phyloP scores from a whole-genome alignment of 805 yeast genomes.

The Spencermartinsiella europaea region DNA sequence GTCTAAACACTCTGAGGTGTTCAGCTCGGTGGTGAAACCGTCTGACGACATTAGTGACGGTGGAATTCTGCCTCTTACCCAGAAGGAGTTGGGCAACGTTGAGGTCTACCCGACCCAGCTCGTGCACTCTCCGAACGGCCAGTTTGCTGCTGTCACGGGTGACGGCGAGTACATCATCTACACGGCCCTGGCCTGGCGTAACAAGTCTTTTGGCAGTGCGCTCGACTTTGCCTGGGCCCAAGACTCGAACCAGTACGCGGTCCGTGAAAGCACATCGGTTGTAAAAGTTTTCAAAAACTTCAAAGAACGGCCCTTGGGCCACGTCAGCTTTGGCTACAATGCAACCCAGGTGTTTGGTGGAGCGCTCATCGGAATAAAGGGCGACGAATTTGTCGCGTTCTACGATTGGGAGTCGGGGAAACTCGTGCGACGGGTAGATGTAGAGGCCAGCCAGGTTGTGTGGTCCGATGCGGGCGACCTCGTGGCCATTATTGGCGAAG shows the following conservation, averaged over 20 bases:
- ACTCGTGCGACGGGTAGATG: conserved; percentile 83
- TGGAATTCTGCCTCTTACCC: conserved; percentile 66
- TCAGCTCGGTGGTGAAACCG: conserved; percentile 73
- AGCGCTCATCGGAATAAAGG: conserved; percentile 76
- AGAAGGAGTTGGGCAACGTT: conserved; percentile 89
- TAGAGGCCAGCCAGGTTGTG: conserved; percentile 64
- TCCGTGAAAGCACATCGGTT: conserved; percentile 60
- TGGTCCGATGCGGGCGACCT: conserved; percentile 96
- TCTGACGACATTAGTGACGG: conserved; percentile 70
- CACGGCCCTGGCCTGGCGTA: conserved; percentile 97
- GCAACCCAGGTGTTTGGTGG: conserved; percentile 76
- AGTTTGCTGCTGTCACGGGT: conserved; percentile 94
- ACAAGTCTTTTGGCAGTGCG: conserved; percentile 86
- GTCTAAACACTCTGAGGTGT: conserved; percentile 87
- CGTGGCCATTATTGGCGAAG: conserved; percentile 66
- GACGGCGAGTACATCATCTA: conserved; percentile 96
- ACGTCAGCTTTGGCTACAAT: conserved; percentile 55
- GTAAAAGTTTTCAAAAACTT: conserved; percentile 79
- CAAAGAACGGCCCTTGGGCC: conserved; percentile 63
- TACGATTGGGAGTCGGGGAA: conserved; percentile 91
- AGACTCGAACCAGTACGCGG: conserved; percentile 82
- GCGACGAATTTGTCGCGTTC: conserved; percentile 79
- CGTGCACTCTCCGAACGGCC: conserved; percentile 93
- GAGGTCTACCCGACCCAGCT: conserved; percentile 88
- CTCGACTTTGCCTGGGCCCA: conserved; percentile 92